phyloP scores from a whole-genome alignment of 768 basidiomycete genomes.

The Pleurotus giganteus region DNA sequence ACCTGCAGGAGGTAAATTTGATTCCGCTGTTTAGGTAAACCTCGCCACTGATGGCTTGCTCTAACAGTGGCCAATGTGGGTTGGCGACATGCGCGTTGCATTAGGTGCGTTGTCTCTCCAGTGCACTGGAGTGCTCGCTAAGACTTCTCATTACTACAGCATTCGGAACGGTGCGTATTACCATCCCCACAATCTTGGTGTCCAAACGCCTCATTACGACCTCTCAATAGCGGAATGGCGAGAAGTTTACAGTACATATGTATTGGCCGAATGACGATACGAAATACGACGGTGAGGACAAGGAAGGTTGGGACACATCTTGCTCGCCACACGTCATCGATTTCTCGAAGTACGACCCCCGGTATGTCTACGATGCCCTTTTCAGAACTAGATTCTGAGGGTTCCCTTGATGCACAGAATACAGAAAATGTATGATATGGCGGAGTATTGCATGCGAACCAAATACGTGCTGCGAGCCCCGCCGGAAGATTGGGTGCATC shows the following conservation, averaged over 20 bases:
- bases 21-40: background rate
- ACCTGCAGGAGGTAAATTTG: constrained; percentile 29
- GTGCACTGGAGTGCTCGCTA: constrained; percentile 12
- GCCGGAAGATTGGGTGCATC: constrained; percentile 51
- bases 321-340: constrained; percentile 31
- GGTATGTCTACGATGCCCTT: constrained; percentile 24
- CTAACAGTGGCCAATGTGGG: constrained; percentile 31
- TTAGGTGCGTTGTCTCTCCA: constrained; percentile 17
- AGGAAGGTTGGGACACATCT: constrained; percentile 34
- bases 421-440: constrained; percentile 29
- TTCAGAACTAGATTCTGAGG: background rate
- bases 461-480: constrained; percentile 32
- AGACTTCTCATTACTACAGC: constrained; percentile 28
- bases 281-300: constrained; percentile 13
- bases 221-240: constrained; percentile 32
- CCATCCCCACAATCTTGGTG: constrained; percentile 3
- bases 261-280: constrained; percentile 35
- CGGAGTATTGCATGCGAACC: constrained; percentile 32
- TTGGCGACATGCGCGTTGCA: constrained; percentile 25
- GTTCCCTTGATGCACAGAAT: constrained; percentile 25
- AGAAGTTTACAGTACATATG: constrained; percentile 33
- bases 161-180: constrained; percentile 12
- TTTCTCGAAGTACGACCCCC: constrained; percentile 28
- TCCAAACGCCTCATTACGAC: background rate
- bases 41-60: background rate